Evolutionary conservation across 129 eudicot species (phyloP).

Genomic region (Ambrosia trifida): DNA sequence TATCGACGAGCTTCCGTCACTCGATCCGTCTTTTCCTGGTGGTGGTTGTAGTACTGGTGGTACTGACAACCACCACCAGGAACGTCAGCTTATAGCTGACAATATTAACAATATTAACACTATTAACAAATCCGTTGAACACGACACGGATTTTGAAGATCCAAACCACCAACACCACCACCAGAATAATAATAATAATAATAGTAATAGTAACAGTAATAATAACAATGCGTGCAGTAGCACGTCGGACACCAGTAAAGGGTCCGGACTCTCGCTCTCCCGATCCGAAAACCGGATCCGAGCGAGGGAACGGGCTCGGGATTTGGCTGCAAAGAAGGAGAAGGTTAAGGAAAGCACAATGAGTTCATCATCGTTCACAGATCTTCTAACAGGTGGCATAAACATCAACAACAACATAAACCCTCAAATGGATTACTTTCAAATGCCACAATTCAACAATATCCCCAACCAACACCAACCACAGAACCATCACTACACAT

Average conservation of each 20-base stretch:
- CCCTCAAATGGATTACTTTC: slow-evolving; percentile 43
- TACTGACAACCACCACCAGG: not conserved
- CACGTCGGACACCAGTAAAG: slow-evolving; percentile 77
- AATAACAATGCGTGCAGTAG: slow-evolving; percentile 51
- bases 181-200: not conserved
- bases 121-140: not conserved
- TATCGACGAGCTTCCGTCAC: slow-evolving; percentile 62
- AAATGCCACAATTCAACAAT: slow-evolving; percentile 39
- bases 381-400: slow-evolving; percentile 50
- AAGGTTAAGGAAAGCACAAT: slow-evolving; percentile 48
- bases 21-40: slow-evolving; percentile 49
- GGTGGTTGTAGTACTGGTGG: slow-evolving; percentile 6
- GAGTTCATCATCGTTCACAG: slow-evolving; percentile 65
- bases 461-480: slow-evolving; percentile 35
- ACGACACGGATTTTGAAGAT: slow-evolving; percentile 31
- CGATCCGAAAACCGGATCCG: slow-evolving; percentile 64
- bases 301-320: slow-evolving; percentile 84
- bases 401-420: slow-evolving; percentile 19
- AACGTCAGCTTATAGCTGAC: too few species aligned
- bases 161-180: slow-evolving; percentile 22
- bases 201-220: slow-evolving; percentile 34
- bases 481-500: slow-evolving; percentile 47
- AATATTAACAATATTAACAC: not conserved
- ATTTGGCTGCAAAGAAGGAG: slow-evolving; percentile 66
- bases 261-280: slow-evolving; percentile 67